Conservation (phyloP, 805 yeast genomes). For the Tetrapisispora arboricola region DNA sequence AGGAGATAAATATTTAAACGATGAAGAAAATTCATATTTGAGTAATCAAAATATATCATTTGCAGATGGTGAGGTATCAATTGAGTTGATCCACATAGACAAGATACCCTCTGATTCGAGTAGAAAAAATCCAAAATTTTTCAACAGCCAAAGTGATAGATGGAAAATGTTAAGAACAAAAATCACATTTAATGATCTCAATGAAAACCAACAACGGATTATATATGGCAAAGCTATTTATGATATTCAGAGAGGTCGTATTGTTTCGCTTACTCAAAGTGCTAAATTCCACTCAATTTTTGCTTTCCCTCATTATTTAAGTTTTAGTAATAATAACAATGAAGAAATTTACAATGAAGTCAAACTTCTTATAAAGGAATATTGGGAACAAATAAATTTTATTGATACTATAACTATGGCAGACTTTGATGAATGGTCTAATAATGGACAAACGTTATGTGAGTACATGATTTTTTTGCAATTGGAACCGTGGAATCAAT, state of each 20-base stretch:
- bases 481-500: conserved; percentile 47
- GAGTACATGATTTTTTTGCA: conserved; percentile 66
- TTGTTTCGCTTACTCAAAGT: conserved; percentile 47
- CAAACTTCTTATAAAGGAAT: conserved; percentile 35
- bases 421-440: conserved; percentile 20
- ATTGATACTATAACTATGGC: conserved; percentile 41
- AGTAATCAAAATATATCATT: conserved; percentile 25
- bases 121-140: conserved; percentile 12
- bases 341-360: conserved; percentile 35
- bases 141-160: conserved; percentile 29
- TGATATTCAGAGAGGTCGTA: conserved; percentile 55
- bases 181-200: conserved; percentile 32
- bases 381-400: conserved; percentile 35
- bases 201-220: conserved; percentile 40
- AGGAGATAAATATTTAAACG: conserved; percentile 19
- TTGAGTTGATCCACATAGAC: conserved; percentile 18
- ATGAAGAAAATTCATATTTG: conserved; percentile 5
- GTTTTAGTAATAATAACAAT: conserved; percentile 32
- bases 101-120: conserved; percentile 12
- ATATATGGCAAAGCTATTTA: conserved; percentile 51
- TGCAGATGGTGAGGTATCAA: conserved; percentile 17
- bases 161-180: conserved; percentile 32
- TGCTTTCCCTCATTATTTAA: conserved; percentile 46
- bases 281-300: conserved; percentile 56
- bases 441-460: conserved; percentile 39